Evolutionary conservation across 1,284 basidiomycete species (phyloP).

Genomic region (Cystobasidiaceae sp.): DNA sequence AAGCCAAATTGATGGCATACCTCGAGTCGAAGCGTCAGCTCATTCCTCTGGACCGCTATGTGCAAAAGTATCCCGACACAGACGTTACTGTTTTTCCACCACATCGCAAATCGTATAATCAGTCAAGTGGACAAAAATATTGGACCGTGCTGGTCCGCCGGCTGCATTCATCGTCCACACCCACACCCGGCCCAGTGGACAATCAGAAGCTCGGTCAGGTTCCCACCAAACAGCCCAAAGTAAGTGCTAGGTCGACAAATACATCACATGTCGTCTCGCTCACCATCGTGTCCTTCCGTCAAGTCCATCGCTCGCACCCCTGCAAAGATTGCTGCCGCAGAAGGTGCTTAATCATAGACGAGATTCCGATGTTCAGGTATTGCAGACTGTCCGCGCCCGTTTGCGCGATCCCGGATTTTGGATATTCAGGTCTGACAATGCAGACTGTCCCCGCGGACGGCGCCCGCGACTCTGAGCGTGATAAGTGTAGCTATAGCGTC

Average conservation of each 20-base stretch:
- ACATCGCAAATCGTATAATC: conserved; percentile 10
- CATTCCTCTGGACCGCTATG: conserved; percentile 32
- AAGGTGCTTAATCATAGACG: background rate
- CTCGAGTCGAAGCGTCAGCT: conserved; percentile 35
- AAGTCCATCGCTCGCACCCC: too few species aligned
- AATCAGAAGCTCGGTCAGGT: too few species aligned
- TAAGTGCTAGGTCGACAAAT: too few species aligned
- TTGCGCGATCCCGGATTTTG: too few species aligned
- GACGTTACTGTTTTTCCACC: conserved; percentile 29
- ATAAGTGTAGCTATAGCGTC: background rate
- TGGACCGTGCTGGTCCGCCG: conserved; percentile 10
- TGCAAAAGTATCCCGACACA: conserved; percentile 30
- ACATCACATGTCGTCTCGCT: too few species aligned
- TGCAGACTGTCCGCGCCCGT: too few species aligned
- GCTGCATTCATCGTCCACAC: background rate
- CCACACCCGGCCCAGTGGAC: background rate
- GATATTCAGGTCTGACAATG: too few species aligned
- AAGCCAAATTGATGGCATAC: conserved; percentile 30
- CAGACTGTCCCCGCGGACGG: too few species aligned
- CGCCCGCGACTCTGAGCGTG: background rate
- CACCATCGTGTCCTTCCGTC: too few species aligned
- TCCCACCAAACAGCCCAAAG: too few species aligned
- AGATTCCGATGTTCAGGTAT: too few species aligned
- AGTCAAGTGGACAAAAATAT: background rate
- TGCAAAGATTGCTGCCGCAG: background rate